These are phyloP conservation scores for Coemansia sp. DNA, from an alignment of 192 early-diverging fungal species.

Conservation along the genomic window DNA sequence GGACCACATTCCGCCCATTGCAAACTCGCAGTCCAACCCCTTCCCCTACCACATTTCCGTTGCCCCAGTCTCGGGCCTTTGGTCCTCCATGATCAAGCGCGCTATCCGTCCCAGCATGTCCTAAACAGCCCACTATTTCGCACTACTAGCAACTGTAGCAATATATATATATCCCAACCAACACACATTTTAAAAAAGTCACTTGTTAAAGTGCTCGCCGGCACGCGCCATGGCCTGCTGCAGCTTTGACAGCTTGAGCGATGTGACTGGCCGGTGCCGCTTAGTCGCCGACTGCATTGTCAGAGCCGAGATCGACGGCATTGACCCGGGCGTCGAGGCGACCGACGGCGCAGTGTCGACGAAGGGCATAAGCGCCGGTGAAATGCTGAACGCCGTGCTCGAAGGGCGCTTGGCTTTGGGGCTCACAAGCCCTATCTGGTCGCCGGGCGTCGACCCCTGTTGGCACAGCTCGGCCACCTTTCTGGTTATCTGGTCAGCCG, in stretches of 20 bases:
- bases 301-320: constrained; percentile 14
- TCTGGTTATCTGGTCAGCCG: constrained; percentile 7
- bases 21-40: constrained; percentile 29
- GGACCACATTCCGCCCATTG: constrained; percentile 48
- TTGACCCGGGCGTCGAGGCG: constrained; percentile 10
- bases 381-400: constrained; percentile 18
- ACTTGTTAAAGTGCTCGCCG: constrained; percentile 16
- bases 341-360: background rate
- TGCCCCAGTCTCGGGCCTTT: constrained; percentile 28
- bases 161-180: background rate
- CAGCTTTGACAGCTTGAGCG: constrained; percentile 17
- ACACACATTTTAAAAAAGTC: background rate
- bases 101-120: constrained; percentile 32
- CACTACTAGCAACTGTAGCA: background rate
- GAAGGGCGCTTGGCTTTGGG: constrained; percentile 25
- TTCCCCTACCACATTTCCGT: constrained; percentile 45
- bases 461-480: constrained; percentile 15
- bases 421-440: constrained; percentile 4
- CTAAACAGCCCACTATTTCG: background rate
- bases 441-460: background rate
- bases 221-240: constrained; percentile 40
- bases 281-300: constrained; percentile 15
- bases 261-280: constrained; percentile 11
- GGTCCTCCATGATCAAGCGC: constrained; percentile 50
- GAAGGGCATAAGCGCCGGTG: constrained; percentile 9